Evolutionary conservation across 2,329 filamentous ascomycete species (phyloP).

Genomic region (Phoma sp.): DNA sequence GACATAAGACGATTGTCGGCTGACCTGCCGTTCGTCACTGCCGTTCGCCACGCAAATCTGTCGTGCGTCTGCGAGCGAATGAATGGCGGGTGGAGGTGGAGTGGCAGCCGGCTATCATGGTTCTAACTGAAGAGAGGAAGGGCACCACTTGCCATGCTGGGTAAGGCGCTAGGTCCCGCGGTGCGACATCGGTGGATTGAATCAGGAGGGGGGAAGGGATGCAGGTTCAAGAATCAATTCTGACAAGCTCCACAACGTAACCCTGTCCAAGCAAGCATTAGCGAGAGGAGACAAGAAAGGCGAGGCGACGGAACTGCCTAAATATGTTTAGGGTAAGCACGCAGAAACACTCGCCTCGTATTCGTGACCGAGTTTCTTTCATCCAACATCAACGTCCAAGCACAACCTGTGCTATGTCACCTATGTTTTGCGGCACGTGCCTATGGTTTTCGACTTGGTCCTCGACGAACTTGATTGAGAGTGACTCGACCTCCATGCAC

Average conservation of each 20-base stretch:
- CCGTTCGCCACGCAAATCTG: constrained; percentile 2
- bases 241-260: neutral
- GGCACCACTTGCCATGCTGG: constrained; percentile 12
- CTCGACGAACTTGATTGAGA: neutral
- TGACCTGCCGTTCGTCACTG: constrained; percentile 11
- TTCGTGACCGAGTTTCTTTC: neutral
- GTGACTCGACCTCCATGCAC: constrained; percentile 6
- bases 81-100: neutral
- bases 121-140: constrained; percentile 8
- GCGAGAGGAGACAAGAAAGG: constrained; percentile 1
- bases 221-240: neutral
- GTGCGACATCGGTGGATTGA: constrained; percentile 12
- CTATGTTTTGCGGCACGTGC: neutral
- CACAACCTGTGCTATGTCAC: neutral
- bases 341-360: neutral
- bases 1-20: constrained; percentile 1
- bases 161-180: constrained; percentile 1
- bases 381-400: neutral
- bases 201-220: neutral
- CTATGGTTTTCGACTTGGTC: constrained; percentile 4
- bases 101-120: constrained; percentile 2
- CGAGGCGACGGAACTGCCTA: constrained; percentile 8
- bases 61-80: constrained; percentile 5
- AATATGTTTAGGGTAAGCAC: neutral
- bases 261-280: constrained; percentile 8